Base-by-base conservation (phyloP, 192 early-diverging fungal genomes). In the Umbelopsis isabellina region DNA sequence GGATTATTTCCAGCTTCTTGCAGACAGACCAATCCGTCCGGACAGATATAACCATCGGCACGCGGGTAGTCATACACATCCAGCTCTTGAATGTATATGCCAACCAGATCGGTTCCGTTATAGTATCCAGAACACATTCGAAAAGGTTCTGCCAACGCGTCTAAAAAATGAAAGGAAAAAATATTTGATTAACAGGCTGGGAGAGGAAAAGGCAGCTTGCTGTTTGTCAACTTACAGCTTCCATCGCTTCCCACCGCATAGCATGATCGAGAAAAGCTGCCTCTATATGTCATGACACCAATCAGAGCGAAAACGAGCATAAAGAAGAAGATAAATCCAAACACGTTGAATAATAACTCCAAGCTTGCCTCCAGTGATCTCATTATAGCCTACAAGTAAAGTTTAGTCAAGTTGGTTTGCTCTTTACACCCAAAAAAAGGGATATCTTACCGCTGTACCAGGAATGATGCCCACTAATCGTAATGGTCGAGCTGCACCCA, bases 201-300 rank as follows among this genome's bases (percentile, higher is more conserved):
- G 1, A 37, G 12, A 18, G 13, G 67, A 25, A 25, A 33, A 37
- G 20, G 50, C 8, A 30, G 27, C 35, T 6, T 20, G 4, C 50
- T 16, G 6, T 6, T 20, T 50, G 15, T 44, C 33, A 46, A 55
- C 46, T 70, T 73, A 73, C 76, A n/a, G 65, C 37, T 55, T 74
- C 74, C 45, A 73, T 72, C 48, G 55, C 66, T 9, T 25, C 61
- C 27, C 75, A 79, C 10, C 46, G 69, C 20, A 77, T 73, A 49
- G 65, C 78, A 69, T 71, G 77, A n/a, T 70, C 75, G 46, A 10
- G 76, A 82, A 41, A 85, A 72, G 1, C 82, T 78, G 15, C 86
- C 86, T 66, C 79, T 80, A 53, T 86, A 88, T 23, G 83, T 68
- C 9, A 80, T 82, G 3, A 88, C 76, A 30, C 83, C 86, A 51